These are phyloP conservation scores for Plasmodium inui DNA, from an alignment of 169 alveolate species.

Conservation along the genomic window DNA sequence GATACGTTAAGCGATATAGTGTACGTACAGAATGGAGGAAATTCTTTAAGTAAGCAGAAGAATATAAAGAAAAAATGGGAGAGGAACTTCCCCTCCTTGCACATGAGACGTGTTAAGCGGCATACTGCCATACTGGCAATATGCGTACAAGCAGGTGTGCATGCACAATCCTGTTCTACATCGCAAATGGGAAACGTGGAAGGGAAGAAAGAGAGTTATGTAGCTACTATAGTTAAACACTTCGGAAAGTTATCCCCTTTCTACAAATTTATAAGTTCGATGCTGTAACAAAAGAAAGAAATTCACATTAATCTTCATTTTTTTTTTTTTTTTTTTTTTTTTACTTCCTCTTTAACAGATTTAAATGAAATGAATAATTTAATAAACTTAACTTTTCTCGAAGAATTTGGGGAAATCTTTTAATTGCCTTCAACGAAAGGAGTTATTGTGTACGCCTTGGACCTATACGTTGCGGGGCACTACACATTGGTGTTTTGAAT, in stretches of 20 bases:
- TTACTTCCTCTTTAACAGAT: constrained; percentile 24
- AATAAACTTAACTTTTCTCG: constrained; percentile 60
- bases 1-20: constrained; percentile 61
- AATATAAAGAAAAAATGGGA: background rate
- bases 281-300: background rate
- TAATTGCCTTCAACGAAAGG: constrained; percentile 4
- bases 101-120: background rate
- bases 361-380: constrained; percentile 62
- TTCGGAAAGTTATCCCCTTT: background rate
- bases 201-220: background rate
- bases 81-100: background rate
- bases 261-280: background rate
- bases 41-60: constrained; percentile 43
- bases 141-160: background rate
- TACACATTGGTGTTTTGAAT: constrained; percentile 15
- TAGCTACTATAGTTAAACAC: background rate
- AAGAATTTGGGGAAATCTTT: constrained; percentile 64
- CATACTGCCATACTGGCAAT: background rate
- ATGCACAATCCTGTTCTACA: background rate
- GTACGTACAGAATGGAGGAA: constrained; percentile 66
- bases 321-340: background rate
- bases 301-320: background rate
- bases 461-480: background rate
- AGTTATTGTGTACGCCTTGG: background rate
- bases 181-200: background rate